phyloP scores from a whole-genome alignment of 768 basidiomycete species.

The Tricholoma hemisulphureum region DNA sequence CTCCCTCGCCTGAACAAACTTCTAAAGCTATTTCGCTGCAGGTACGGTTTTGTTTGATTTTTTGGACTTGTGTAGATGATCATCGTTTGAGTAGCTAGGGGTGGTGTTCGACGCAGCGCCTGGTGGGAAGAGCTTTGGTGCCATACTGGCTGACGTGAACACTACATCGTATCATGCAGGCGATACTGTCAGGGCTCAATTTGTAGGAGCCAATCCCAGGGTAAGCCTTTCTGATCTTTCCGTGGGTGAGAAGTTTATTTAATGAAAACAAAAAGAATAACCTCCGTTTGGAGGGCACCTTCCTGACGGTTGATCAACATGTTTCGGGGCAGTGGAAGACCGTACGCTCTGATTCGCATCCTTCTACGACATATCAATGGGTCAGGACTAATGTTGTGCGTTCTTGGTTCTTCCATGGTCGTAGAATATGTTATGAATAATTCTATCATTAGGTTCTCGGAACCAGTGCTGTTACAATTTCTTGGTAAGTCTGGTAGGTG shows the following conservation, averaged over 20 bases:
- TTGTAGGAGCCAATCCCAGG: constrained; percentile 77
- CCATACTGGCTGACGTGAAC: constrained; percentile 55
- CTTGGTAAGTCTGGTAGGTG: constrained; percentile 47
- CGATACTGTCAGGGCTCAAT: constrained; percentile 57
- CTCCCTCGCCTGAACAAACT: constrained; percentile 62
- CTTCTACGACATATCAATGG: constrained; percentile 72
- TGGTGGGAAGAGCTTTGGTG: constrained; percentile 59
- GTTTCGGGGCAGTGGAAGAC: constrained; percentile 50
- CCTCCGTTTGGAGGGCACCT: constrained; percentile 69
- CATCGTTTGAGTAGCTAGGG: constrained; percentile 38
- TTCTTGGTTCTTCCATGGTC: constrained; percentile 9
- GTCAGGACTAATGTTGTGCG: constrained; percentile 51
- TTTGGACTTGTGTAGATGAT: constrained; percentile 5
- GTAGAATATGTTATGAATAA: neutral
- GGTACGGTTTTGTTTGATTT: constrained; percentile 30
- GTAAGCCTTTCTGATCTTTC: constrained; percentile 34
- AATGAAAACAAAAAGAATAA: constrained; percentile 50
- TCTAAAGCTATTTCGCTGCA: constrained; percentile 67
- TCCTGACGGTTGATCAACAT: constrained; percentile 62
- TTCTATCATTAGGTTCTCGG: constrained; percentile 44
- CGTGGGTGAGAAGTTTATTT: neutral
- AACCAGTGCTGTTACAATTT: constrained; percentile 62
- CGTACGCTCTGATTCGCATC: constrained; percentile 74
- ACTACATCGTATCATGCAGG: constrained; percentile 51
- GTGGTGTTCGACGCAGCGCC: constrained; percentile 63